Percentiles rank a stretch among this genome's conserved stretches.
phyloP scores from a whole-genome alignment of 208 protist species.

The Acanthamoeba sp. region DNA sequence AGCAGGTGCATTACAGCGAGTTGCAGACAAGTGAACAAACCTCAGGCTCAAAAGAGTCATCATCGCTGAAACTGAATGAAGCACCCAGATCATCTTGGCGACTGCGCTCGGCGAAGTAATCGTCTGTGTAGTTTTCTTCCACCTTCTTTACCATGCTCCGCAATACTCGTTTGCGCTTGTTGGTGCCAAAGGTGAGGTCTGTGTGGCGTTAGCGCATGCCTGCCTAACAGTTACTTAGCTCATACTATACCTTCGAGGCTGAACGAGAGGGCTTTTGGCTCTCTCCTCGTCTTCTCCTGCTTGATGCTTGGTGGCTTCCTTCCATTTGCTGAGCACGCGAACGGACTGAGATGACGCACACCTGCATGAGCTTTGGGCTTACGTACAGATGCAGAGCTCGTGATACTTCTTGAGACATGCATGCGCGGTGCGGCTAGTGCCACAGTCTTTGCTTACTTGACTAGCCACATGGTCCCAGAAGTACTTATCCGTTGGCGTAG shows the following conservation, averaged over 20 bases:
- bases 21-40: neutral
- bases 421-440: neutral
- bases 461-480: conserved; percentile 18
- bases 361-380: neutral
- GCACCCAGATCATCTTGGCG: neutral
- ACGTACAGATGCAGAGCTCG: neutral
- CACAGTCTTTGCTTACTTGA: conserved; percentile 31
- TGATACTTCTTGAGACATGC: conserved; percentile 17
- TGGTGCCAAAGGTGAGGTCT: conserved; percentile 29
- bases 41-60: neutral
- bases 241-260: conserved; percentile 8
- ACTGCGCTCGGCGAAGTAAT: neutral
- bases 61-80: conserved; percentile 24
- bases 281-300: neutral
- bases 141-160: conserved; percentile 57
- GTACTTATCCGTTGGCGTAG: neutral
- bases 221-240: too few species aligned
- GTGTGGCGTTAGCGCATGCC: too few species aligned
- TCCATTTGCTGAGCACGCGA: neutral
- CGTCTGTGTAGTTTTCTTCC: neutral
- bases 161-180: conserved; percentile 35
- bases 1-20: neutral
- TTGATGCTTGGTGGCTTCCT: neutral
- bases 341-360: neutral
- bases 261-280: neutral